Base-by-base conservation (phyloP, 1,284 basidiomycete species). In the Irpex sp. region DNA sequence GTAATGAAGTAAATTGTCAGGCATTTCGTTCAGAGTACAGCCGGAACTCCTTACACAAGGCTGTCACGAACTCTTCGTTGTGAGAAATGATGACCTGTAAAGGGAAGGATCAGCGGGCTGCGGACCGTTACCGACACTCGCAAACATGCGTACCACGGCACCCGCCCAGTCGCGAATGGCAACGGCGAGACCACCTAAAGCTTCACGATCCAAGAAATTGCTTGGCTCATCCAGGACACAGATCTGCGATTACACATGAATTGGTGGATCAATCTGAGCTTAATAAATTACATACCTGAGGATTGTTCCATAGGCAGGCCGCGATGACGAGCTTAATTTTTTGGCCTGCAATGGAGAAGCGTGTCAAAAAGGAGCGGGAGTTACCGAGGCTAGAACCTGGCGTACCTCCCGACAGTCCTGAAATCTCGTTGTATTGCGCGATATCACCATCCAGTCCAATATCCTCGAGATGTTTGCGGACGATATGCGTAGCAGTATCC, bases 281-380 rank as follows among this genome's bases (percentile, higher is more conserved):
- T 54, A 48, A 59, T 64, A 67, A 52, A 54, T 55, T 48, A 36
- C 26, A 47, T 73, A 92, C 89, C 82, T 95, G 94, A 44, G 93
- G 93, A 72, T 95, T 94, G 77, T 96, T 96, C 93, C 96, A 97
- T 65, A 98, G 82, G 74, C 94, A 94, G 44, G 95, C 95, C 7
- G 91, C 94, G 71, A 97, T 94, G 69, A 97, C 95, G 56, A 97
- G 87, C 81, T 98, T 98, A 79, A 98, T 97, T 80, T 98, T 98
- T 76, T 98, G 96, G 64, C 96, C 83, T 85, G 65, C 74, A 9
- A 57, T 17, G 26, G 36, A 34, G 31, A 58, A 37, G 60, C 44
- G 36, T 34, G 21, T 55, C n/a, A 57, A 8, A 26, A 26, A 37
- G 4, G n/a, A 21, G 61, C 49, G 15, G 56, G 15, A 34, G 34